Percentiles rank a stretch among this genome's conserved stretches.
Conservation (phyloP, 495 filamentous ascomycete genomes). For the Podospora comata region DNA sequence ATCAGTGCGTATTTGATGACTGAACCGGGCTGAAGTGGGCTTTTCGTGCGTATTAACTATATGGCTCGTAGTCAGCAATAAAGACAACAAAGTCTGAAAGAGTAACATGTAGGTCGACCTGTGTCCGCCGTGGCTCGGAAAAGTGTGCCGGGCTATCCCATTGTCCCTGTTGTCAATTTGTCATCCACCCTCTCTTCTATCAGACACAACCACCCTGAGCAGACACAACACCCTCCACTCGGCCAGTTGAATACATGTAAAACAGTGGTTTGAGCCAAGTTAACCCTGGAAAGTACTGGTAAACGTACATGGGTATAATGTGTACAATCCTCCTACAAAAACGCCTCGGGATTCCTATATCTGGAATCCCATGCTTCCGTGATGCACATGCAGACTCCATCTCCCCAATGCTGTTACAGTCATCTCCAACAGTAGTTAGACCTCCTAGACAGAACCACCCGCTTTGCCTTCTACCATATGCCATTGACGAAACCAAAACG, state of each 20-base stretch:
- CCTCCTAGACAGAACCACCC: not conserved
- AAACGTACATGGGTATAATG: not conserved
- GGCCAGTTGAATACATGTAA: not conserved
- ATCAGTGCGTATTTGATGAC: not conserved
- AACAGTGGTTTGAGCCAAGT: not conserved
- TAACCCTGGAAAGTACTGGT: not conserved
- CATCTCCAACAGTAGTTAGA: not conserved
- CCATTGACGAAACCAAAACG: not conserved
- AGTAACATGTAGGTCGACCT: not conserved
- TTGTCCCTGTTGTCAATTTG: not conserved
- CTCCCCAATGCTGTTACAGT: not conserved
- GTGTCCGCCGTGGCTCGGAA: not conserved
- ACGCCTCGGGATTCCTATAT: not conserved
- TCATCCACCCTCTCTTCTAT: not conserved
- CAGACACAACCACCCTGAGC: not conserved
- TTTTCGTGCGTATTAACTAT: not conserved
- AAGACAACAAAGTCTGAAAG: not conserved
- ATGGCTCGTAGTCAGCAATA: conserved; percentile 32
- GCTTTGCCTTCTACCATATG: not conserved
- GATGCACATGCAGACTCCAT: not conserved
- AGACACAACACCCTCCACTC: not conserved
- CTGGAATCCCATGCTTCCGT: not conserved
- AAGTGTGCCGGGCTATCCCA: not conserved
- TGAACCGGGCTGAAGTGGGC: too few relatives aligned
- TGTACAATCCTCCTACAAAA: not conserved